phyloP scores from a whole-genome alignment of 208 protist genomes.

The Phytomonas serpens region DNA sequence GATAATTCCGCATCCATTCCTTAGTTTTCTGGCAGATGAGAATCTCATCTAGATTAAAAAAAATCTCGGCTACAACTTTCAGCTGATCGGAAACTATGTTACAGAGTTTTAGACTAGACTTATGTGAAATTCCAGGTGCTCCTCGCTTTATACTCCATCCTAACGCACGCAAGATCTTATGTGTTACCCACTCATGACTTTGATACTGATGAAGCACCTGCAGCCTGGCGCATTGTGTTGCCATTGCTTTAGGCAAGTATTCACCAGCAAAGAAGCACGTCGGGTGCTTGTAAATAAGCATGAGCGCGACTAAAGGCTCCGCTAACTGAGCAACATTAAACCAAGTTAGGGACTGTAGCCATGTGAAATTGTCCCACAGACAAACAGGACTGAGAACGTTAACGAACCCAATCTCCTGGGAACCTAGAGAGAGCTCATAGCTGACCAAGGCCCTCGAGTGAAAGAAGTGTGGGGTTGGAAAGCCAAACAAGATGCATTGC shows the following conservation, averaged over 20 bases:
- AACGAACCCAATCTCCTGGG: slow-evolving; percentile 23
- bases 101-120: not conserved
- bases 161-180: slow-evolving; percentile 11
- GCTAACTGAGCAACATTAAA: slow-evolving; percentile 70
- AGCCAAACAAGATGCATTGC: slow-evolving; percentile 38
- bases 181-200: slow-evolving; percentile 24
- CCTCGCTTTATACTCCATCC: slow-evolving; percentile 21
- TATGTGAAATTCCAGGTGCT: slow-evolving; percentile 15
- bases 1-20: slow-evolving; percentile 38
- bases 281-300: slow-evolving; percentile 33
- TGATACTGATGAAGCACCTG: slow-evolving; percentile 23
- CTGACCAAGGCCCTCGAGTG: slow-evolving; percentile 15
- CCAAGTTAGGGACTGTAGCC: slow-evolving; percentile 32
- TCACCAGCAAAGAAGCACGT: slow-evolving; percentile 30
- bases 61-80: slow-evolving; percentile 1
- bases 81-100: not conserved
- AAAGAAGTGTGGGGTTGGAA: slow-evolving; percentile 27
- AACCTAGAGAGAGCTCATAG: slow-evolving; percentile 15
- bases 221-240: slow-evolving; percentile 34
- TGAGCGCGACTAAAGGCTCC: slow-evolving; percentile 33
- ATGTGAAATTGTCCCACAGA: slow-evolving; percentile 14
- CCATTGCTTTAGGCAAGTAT: slow-evolving; percentile 13
- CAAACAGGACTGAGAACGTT: slow-evolving; percentile 7
- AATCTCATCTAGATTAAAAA: slow-evolving; percentile 49
- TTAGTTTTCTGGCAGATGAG: slow-evolving; percentile 15